Evolutionary conservation across 2,329 filamentous ascomycete species (phyloP).

Genomic region (Cladosporium sp.): DNA sequence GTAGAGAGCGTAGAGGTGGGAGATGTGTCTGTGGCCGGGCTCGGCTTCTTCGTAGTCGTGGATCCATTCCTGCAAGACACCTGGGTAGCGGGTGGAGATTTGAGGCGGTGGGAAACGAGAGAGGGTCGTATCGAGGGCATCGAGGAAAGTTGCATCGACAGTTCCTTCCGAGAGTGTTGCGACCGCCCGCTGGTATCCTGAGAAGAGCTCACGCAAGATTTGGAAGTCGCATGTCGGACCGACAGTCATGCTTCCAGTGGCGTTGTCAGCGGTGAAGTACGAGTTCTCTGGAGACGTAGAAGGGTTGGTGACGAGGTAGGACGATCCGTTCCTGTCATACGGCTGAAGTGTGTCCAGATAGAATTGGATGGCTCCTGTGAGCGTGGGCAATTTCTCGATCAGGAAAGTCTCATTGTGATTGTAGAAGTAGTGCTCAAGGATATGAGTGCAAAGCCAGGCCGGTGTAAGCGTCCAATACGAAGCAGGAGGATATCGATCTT

Average conservation of each 20-base stretch:
- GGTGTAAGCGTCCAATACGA: conserved; percentile 45
- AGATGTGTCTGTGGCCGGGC: conserved; percentile 52
- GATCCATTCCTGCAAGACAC: conserved; percentile 51
- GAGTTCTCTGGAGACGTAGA: conserved; percentile 56
- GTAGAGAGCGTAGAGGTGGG: conserved; percentile 54
- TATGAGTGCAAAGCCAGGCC: conserved; percentile 59
- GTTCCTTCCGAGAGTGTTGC: conserved; percentile 18
- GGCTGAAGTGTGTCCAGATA: conserved; percentile 52
- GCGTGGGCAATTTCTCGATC: conserved; percentile 44
- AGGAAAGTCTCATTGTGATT: conserved; percentile 46
- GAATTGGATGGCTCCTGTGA: conserved; percentile 53
- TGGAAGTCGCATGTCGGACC: conserved; percentile 54
- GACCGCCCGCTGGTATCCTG: conserved; percentile 25
- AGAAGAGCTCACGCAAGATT: conserved; percentile 41
- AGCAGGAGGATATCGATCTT: conserved; percentile 40
- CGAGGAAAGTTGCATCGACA: conserved; percentile 31
- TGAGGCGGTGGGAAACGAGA: conserved; percentile 42
- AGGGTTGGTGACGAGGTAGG: conserved; percentile 50
- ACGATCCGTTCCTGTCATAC: conserved; percentile 47
- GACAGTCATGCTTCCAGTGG: conserved; percentile 44
- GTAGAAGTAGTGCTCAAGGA: conserved; percentile 56
- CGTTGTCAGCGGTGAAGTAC: conserved; percentile 4
- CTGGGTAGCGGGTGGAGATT: conserved; percentile 45
- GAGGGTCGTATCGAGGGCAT: conserved; percentile 40
- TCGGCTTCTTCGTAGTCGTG: conserved; percentile 40